Evolutionary conservation across 176 grass and related monocot genomes (phyloP), one percentile per base, ranked within the genome.

Genomic region (Dendrocalamus sinicus): DNA sequence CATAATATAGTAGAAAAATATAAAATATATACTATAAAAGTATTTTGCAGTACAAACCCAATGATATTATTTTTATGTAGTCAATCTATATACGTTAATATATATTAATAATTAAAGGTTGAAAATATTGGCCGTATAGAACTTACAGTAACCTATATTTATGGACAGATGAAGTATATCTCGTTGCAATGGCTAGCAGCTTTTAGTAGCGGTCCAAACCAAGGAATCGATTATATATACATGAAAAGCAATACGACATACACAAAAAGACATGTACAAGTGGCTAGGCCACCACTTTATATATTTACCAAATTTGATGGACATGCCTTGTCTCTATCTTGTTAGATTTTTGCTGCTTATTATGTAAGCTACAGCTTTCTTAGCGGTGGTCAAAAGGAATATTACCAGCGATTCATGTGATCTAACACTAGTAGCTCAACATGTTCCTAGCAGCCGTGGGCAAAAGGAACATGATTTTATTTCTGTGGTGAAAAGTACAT

Each of bases 271-370:
- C 89, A 83, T 2, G 1, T 22, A 83, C 7, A 82, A 48, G 40
- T 47, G 24, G 37, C 14, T 67, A 59, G 43, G 20, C 40, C 20
- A 11, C 43, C 9, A 90, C 67, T 90, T 90, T 86, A 66, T 39
- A 77, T 37, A 59, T 67, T 84, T 39, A 79, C 32, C 24, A 19
- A 47, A 9, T 77, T 81, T 85, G 60, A 39, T 39, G 28, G 22
- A 12, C 20, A 55, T 73, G 19, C 46, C 19, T 80, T 78, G 73
- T 28, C 73, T 83, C 48, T 48, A 86, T 86, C 72, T 58, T 50
- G 73, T 53, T 86, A 78, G 79, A 71, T 57, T 62, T 59, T 90
- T 86, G 84, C 58, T 15, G 72, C 73, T 90, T 83, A 83, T 83
- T 86, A 52, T 71, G 57, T 52, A 82, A 60, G 19, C 30, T 32